phyloP scores from a whole-genome alignment of 805 yeast genomes.

The Jamesozyma spencerorum region DNA sequence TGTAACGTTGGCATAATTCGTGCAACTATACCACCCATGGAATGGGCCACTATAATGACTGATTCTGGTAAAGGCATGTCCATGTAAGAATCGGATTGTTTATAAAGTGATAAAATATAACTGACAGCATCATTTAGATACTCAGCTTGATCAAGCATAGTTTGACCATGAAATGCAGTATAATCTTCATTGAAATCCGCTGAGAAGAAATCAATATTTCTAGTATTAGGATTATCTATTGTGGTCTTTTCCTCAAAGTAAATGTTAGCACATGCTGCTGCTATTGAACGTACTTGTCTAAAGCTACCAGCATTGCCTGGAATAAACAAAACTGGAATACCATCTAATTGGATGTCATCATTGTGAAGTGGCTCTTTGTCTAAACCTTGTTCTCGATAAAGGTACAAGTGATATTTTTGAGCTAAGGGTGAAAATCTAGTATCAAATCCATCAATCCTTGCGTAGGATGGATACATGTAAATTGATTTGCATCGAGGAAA shows the following conservation, averaged over 20 bases:
- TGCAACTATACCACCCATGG: constrained; percentile 97
- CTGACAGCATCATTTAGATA: constrained; percentile 79
- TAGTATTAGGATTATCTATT: constrained; percentile 21
- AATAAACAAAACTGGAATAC: constrained; percentile 83
- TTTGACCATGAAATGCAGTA: constrained; percentile 92
- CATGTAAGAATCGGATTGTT: constrained; percentile 15
- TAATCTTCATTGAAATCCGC: constrained; percentile 94
- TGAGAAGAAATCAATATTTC: constrained; percentile 71
- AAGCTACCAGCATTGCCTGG: constrained; percentile 98
- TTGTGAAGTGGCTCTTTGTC: constrained; percentile 44
- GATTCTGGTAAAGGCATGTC: constrained; percentile 44
- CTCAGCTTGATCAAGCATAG: constrained; percentile 88
- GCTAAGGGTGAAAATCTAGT: constrained; percentile 53
- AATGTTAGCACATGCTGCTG: constrained; percentile 61
- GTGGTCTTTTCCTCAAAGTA: constrained; percentile 33
- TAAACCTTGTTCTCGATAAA: constrained; percentile 75
- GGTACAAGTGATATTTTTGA: constrained; percentile 66
- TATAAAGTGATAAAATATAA: constrained; percentile 64
- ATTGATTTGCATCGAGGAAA: constrained; percentile 52
- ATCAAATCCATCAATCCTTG: constrained; percentile 65
- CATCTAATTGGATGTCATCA: constrained; percentile 38
- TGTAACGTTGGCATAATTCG: constrained; percentile 74
- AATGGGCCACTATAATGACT: constrained; percentile 77
- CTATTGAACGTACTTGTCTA: constrained; percentile 84
- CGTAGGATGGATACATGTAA: constrained; percentile 79